These are phyloP conservation scores for Euphorbia tirucalli DNA, from an alignment of 345 rosid species.

Conservation along the genomic window DNA sequence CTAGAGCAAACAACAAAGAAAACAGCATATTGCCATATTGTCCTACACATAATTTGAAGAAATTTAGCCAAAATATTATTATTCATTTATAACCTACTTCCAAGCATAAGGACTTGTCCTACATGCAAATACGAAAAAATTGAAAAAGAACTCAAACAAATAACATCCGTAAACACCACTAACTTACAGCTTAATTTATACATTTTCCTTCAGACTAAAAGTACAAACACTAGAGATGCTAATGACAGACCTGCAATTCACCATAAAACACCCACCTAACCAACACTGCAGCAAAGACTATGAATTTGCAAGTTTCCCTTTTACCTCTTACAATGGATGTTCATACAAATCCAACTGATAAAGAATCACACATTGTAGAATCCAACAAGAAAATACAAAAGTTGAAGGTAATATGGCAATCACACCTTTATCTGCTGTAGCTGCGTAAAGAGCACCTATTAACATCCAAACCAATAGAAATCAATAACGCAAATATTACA, in stretches of 20 bases:
- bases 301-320: not conserved
- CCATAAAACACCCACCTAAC: not conserved
- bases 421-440: conserved; percentile 31
- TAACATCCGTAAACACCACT: not conserved
- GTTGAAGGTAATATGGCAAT: not conserved
- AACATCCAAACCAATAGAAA: conserved; percentile 6
- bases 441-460: conserved; percentile 26
- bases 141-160: not conserved
- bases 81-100: not conserved
- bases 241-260: not conserved
- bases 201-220: not conserved
- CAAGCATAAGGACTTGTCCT: not conserved
- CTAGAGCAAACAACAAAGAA: not conserved
- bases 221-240: not conserved
- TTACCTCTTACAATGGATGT: not conserved
- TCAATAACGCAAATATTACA: conserved; percentile 13
- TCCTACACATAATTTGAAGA: not conserved
- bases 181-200: not conserved
- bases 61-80: not conserved
- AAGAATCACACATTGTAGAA: not conserved
- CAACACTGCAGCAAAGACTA: conserved; percentile 6
- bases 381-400: not conserved
- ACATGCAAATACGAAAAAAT: not conserved
- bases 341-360: not conserved
- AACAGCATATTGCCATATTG: not conserved